phyloP scores from a whole-genome alignment of 306 rosid genomes.

The Canavalia ensiformis region DNA sequence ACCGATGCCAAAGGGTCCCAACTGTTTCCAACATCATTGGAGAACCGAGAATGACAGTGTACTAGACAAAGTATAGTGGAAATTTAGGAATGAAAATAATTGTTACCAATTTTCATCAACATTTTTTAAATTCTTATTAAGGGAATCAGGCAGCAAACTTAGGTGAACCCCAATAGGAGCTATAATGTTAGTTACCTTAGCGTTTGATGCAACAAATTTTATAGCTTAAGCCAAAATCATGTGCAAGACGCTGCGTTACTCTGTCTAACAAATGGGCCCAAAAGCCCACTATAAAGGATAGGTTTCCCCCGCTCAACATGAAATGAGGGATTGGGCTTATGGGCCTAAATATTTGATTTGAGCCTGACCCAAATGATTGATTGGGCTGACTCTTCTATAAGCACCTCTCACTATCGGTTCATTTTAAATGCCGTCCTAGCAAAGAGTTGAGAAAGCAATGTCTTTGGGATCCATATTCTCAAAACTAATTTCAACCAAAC shows the following conservation, averaged over 20 bases:
- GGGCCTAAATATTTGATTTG: not conserved
- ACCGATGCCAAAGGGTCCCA: constrained; percentile 47
- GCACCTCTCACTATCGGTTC: not conserved
- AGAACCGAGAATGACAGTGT: not conserved
- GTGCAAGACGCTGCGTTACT: not conserved
- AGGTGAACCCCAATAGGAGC: not conserved
- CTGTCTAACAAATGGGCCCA: not conserved
- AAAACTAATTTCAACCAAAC: not conserved
- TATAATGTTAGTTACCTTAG: too few relatives aligned
- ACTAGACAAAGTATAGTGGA: not conserved
- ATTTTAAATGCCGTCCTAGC: not conserved
- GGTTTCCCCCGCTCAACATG: not conserved
- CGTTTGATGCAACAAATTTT: too few relatives aligned
- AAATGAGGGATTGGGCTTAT: too few relatives aligned
- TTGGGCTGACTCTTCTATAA: constrained; percentile 1
- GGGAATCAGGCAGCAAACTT: not conserved
- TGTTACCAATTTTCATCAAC: constrained; percentile 1
- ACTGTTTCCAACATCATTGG: constrained; percentile 45
- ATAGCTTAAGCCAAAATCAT: not conserved
- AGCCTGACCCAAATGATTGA: not conserved
- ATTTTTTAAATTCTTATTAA: not conserved
- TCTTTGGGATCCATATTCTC: not conserved
- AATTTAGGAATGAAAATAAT: not conserved
- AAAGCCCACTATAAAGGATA: not conserved
- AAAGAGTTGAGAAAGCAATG: not conserved